phyloP scores from a whole-genome alignment of 2,329 filamentous ascomycete species.

The Phoma sp. region DNA sequence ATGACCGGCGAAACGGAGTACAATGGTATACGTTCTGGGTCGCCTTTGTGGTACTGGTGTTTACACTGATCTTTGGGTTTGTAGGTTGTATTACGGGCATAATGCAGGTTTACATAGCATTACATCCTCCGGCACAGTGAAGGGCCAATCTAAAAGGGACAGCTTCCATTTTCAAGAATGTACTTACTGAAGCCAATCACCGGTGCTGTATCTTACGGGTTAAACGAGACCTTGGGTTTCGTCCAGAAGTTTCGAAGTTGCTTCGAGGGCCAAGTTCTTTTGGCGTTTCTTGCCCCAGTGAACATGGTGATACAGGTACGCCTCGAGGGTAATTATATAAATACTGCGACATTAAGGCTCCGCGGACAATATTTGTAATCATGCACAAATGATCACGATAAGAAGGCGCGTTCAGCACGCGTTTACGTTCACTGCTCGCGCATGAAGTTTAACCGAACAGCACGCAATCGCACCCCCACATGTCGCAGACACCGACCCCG shows the following conservation, averaged over 20 bases:
- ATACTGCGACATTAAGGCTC: background rate
- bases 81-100: conserved; percentile 55
- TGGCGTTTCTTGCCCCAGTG: conserved; percentile 39
- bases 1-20: conserved; percentile 51
- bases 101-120: conserved; percentile 31
- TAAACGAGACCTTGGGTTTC: too few relatives aligned
- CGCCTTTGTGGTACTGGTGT: conserved; percentile 44
- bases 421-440: conserved; percentile 5
- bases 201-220: too few relatives aligned
- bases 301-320: too few relatives aligned
- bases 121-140: conserved; percentile 51
- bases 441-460: background rate
- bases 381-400: background rate
- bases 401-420: conserved; percentile 45
- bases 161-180: too few relatives aligned
- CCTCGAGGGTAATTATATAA: too few relatives aligned
- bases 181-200: too few relatives aligned
- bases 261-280: too few relatives aligned
- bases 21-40: conserved; percentile 60
- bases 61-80: conserved; percentile 55
- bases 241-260: too few relatives aligned
- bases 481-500: conserved; percentile 13
- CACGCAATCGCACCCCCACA: conserved; percentile 16
- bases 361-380: background rate
- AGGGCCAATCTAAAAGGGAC: conserved; percentile 48